Conservation (phyloP, 2,329 filamentous ascomycete genomes). For the Colletotrichum kahawae region DNA sequence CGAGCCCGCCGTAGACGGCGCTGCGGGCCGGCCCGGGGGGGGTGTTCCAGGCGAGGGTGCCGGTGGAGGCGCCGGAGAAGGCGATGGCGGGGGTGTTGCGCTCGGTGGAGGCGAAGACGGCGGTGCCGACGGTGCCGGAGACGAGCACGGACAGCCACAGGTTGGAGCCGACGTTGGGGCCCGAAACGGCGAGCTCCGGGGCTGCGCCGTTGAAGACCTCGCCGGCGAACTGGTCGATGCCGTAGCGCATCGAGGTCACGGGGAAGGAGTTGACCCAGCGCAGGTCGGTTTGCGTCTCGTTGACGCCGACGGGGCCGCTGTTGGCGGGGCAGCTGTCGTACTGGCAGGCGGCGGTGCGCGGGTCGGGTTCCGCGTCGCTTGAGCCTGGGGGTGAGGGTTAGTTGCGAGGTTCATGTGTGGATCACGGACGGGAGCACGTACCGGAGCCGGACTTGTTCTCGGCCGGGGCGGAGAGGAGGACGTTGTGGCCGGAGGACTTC, state of each 20-base stretch:
- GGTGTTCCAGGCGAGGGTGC: constrained; percentile 58
- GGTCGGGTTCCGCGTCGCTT: constrained; percentile 45
- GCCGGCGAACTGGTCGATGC: constrained; percentile 61
- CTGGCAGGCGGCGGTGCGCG: constrained; percentile 58
- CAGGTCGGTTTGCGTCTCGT: constrained; percentile 60
- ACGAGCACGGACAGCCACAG: constrained; percentile 59
- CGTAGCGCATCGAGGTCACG: constrained; percentile 67
- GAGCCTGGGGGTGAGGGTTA: constrained; percentile 49
- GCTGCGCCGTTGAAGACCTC: constrained; percentile 55
- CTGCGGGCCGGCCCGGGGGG: constrained; percentile 57
- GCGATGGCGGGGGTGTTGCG: constrained; percentile 68
- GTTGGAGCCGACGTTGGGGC: constrained; percentile 66
- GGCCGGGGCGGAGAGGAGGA: constrained; percentile 69
- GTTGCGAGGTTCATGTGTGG: not conserved
- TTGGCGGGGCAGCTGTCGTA: constrained; percentile 65
- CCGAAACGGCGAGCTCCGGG: constrained; percentile 69
- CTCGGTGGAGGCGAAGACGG: constrained; percentile 60
- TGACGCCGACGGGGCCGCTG: constrained; percentile 61
- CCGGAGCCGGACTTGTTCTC: constrained; percentile 66
- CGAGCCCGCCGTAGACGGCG: constrained; percentile 67
- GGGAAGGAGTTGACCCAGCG: constrained; percentile 78
- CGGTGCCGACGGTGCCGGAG: constrained; percentile 72
- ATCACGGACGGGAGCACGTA: not conserved
- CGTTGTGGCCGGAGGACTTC: constrained; percentile 59
- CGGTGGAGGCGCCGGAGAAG: constrained; percentile 62